Conservation (phyloP, 768 basidiomycete genomes). For the Suillus plorans region DNA sequence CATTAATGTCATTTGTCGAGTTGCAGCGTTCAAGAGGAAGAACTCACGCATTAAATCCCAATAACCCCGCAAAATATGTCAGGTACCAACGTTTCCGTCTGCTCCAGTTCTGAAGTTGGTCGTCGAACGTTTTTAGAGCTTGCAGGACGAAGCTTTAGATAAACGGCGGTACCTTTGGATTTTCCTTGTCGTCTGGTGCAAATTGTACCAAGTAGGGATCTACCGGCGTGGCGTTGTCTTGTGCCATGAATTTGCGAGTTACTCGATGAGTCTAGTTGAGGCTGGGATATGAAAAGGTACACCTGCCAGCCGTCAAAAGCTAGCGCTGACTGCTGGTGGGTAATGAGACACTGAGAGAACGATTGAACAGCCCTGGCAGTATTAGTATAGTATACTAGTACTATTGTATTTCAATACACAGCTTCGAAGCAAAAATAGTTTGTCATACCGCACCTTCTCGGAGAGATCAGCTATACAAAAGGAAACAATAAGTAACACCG, state of each 20-base stretch:
- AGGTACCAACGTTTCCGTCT: not conserved
- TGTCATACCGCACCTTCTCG: too few species aligned
- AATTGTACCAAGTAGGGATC: not conserved
- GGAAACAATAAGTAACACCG: too few species aligned
- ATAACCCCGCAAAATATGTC: not conserved
- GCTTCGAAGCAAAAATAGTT: too few species aligned
- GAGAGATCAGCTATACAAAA: too few species aligned
- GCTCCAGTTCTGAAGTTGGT: not conserved
- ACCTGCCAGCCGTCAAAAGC: too few species aligned
- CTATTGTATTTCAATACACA: too few species aligned
- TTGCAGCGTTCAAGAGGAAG: not conserved
- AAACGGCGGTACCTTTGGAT: not conserved
- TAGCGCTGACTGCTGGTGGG: too few species aligned
- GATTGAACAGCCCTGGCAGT: too few species aligned
- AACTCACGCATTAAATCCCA: not conserved
- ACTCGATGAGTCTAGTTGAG: not conserved
- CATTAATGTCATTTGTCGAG: not conserved
- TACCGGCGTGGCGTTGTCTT: not conserved
- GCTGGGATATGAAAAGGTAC: too few species aligned
- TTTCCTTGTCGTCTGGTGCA: not conserved
- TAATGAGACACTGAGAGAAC: too few species aligned
- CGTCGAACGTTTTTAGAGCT: too few species aligned
- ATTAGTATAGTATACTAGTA: too few species aligned
- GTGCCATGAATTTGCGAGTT: not conserved
- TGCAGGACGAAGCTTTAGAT: not conserved